Conservation (phyloP, 768 basidiomycete genomes). For the Favolaschia claudopus region DNA sequence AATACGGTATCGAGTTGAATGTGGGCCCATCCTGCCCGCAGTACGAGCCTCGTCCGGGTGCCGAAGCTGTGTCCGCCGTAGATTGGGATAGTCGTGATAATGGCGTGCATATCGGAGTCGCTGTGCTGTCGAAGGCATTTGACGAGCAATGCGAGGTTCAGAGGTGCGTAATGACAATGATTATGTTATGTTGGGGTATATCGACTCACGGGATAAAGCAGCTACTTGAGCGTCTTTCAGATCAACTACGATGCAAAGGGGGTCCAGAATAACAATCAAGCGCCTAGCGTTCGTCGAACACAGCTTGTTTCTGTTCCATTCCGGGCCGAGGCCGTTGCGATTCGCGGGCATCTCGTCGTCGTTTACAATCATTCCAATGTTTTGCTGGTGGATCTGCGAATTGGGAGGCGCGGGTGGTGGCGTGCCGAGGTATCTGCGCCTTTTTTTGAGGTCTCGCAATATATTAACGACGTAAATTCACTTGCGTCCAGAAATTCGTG, state of each 20-base stretch:
- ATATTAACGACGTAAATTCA: too few relatives aligned
- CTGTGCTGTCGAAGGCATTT: slow-evolving; percentile 11
- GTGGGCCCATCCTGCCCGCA: slow-evolving; percentile 11
- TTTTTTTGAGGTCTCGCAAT: too few relatives aligned
- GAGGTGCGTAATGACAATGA: background rate
- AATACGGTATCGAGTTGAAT: slow-evolving; percentile 9
- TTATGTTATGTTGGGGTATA: too few relatives aligned
- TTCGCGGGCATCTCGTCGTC: background rate
- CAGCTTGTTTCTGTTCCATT: slow-evolving; percentile 9
- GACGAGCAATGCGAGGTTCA: background rate
- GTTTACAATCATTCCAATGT: background rate
- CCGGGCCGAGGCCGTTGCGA: slow-evolving; percentile 1
- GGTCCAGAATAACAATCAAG: background rate
- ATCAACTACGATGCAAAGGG: slow-evolving; percentile 7
- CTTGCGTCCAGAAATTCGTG: too few relatives aligned
- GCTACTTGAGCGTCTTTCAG: slow-evolving; percentile 15
- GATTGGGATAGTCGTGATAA: slow-evolving; percentile 23
- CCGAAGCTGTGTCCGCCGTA: background rate
- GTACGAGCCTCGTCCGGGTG: slow-evolving; percentile 7
- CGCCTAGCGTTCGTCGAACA: background rate
- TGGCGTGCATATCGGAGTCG: slow-evolving; percentile 13
- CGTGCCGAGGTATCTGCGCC: too few relatives aligned
- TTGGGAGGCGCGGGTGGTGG: too few relatives aligned
- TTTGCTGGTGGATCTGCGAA: too few relatives aligned
- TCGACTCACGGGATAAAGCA: too few relatives aligned